A percentile compares a stretch with the other conserved stretches of the same genome.
Conservation (phyloP, 495 filamentous ascomycete genomes). For the Aspergillus panamensis region DNA sequence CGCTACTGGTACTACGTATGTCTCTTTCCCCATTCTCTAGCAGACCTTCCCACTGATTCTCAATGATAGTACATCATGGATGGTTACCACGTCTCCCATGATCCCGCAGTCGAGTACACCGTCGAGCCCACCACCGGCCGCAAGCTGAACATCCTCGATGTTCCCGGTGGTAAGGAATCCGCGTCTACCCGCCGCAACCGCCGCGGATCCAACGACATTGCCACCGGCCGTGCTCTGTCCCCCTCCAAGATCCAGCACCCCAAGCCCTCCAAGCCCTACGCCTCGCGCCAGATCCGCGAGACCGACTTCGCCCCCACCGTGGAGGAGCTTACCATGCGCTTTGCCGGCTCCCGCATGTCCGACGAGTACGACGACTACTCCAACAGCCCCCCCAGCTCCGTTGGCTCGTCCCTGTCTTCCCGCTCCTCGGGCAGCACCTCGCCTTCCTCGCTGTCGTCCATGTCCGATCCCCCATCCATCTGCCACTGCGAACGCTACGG, state of each 20-base stretch:
- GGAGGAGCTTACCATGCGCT: slow-evolving; percentile 70
- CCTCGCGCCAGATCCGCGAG: slow-evolving; percentile 79
- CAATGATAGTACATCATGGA: slow-evolving; percentile 86
- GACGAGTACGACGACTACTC: slow-evolving; percentile 63
- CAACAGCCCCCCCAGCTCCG: slow-evolving; percentile 66
- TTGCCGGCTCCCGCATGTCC: slow-evolving; percentile 66
- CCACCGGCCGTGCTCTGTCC: slow-evolving; percentile 82
- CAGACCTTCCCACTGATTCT: not conserved
- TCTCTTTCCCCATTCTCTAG: not conserved
- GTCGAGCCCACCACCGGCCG: slow-evolving; percentile 96
- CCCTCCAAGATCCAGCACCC: slow-evolving; percentile 87
- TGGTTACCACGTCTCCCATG: slow-evolving; percentile 97
- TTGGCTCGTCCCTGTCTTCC: slow-evolving; percentile 69
- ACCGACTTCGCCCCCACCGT: slow-evolving; percentile 67
- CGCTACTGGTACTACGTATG: slow-evolving; percentile 97
- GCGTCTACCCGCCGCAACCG: slow-evolving; percentile 30
- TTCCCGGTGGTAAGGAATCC: slow-evolving; percentile 46
- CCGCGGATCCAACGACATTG: slow-evolving; percentile 56
- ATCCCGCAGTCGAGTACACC: slow-evolving; percentile 84
- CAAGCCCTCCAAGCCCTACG: slow-evolving; percentile 81
- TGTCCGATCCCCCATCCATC: slow-evolving; percentile 64
- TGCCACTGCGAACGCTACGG: slow-evolving; percentile 95
- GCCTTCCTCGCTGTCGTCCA: slow-evolving; percentile 66
- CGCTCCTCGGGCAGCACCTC: slow-evolving; percentile 70
- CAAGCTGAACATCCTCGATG: slow-evolving; percentile 77